These are phyloP conservation scores for Asterophora parasitica DNA, from an alignment of 768 basidiomycete species.

Conservation along the genomic window DNA sequence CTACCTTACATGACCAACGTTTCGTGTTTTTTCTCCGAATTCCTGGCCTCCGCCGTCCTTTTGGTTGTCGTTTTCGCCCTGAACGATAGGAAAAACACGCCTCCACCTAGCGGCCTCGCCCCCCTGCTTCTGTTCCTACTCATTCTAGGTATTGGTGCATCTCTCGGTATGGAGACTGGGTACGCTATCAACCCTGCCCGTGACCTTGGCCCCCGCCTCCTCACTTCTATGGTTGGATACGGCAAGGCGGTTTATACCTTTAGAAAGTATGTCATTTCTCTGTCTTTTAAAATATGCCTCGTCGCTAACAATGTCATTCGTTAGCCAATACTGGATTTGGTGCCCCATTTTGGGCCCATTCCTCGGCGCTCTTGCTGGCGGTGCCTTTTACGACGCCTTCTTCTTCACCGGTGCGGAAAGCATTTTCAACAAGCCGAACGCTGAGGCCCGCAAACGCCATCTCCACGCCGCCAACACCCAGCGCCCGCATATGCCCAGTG, in stretches of 20 bases:
- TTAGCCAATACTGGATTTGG: conserved; percentile 73
- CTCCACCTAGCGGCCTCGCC: conserved; percentile 46
- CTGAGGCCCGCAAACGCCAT: conserved; percentile 7
- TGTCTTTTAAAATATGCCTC: conserved; percentile 31
- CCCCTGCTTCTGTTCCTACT: conserved; percentile 54
- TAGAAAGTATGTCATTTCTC: conserved; percentile 30
- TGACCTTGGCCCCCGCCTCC: conserved; percentile 56
- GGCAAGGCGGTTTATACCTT: conserved; percentile 42
- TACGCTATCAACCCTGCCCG: conserved; percentile 36
- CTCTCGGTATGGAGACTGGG: conserved; percentile 61
- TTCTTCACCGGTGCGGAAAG: conserved; percentile 55
- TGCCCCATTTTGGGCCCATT: conserved; percentile 58
- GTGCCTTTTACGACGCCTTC: conserved; percentile 56
- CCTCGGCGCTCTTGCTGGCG: conserved; percentile 53
- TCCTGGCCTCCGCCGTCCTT: conserved; percentile 55
- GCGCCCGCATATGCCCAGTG: conserved; percentile 7
- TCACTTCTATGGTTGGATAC: conserved; percentile 71
- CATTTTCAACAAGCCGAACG: conserved; percentile 40
- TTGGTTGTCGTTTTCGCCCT: conserved; percentile 50
- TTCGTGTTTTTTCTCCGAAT: conserved; percentile 45
- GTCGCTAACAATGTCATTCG: conserved; percentile 4
- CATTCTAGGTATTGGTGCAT: conserved; percentile 52
- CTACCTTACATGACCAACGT: conserved; percentile 31
- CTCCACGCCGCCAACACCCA: conserved; percentile 10
- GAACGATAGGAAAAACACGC: conserved; percentile 48